A percentile compares a stretch with the other conserved stretches of the same genome.
These are phyloP conservation scores for Brassica cretica DNA, from an alignment of 345 rosid genomes.

Conservation along the genomic window DNA sequence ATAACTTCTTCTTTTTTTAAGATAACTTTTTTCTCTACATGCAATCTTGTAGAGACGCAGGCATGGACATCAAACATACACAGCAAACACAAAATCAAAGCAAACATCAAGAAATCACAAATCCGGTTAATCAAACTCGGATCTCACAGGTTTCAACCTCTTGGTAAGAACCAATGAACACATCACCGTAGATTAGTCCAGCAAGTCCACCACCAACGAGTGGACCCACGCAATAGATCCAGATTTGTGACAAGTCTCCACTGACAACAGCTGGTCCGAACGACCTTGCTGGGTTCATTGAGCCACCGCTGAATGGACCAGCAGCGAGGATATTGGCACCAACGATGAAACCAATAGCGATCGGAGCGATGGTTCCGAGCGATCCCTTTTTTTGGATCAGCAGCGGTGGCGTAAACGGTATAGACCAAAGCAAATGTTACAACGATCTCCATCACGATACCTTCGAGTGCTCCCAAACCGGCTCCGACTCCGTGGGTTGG, in stretches of 20 bases:
- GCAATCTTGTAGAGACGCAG: constrained; percentile 7
- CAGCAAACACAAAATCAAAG: constrained; percentile 20
- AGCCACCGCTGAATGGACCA: constrained; percentile 91
- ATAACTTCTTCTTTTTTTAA: neutral
- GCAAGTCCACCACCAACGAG: constrained; percentile 81
- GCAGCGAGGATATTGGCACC: constrained; percentile 94
- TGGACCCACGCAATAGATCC: constrained; percentile 91
- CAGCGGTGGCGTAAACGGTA: constrained; percentile 87
- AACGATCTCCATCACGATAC: constrained; percentile 72
- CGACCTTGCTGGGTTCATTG: constrained; percentile 94
- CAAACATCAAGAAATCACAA: constrained; percentile 1
- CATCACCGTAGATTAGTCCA: constrained; percentile 73
- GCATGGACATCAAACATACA: neutral
- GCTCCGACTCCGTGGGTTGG: constrained; percentile 78
- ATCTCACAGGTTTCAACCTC: constrained; percentile 41
- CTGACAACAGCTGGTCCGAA: constrained; percentile 87
- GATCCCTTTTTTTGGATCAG: constrained; percentile 83
- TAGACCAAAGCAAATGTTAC: constrained; percentile 78
- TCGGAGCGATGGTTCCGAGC: constrained; percentile 72
- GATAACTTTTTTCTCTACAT: neutral
- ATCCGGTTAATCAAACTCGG: constrained; percentile 1
- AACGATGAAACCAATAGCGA: constrained; percentile 85
- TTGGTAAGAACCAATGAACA: constrained; percentile 64
- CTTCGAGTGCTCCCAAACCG: constrained; percentile 59
- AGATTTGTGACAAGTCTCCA: constrained; percentile 61